Evolutionary conservation across 1,139 yeast genomes (phyloP), one percentile per base, ranked within the genome.

Genomic region (Geotrichum europaeum): DNA sequence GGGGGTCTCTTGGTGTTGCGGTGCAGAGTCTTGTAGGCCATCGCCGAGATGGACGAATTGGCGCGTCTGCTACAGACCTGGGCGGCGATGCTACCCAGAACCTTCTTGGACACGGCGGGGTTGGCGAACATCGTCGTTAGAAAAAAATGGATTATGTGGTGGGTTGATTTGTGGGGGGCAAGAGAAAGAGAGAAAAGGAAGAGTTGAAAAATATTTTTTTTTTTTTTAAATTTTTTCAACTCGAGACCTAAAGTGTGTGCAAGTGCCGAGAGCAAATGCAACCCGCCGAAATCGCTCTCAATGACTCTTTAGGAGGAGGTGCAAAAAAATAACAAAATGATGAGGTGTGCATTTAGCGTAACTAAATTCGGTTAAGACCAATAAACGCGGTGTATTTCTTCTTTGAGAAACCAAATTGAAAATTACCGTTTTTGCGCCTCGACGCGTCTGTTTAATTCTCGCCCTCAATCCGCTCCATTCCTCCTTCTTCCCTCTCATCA

Each of bases 1-100:
- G 96, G 89, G 50, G 98, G 98, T 73, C 94, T 85, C 70, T 84
- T 84, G 69, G 86, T 88, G 74, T 90, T 89, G 53, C 79, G 74
- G 75, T 91, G 97, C 67, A 92, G 80, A 49, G 90, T 87, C 76
- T 94, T 94, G 79, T 94, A 94, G 18, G 97, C 97, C 74, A 94
- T 79, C 2, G 98, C 98, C 30, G 97, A 85, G n/a, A 97, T 91
- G 34, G 96, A 89, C 52, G 76, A 65, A 52, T 61, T 62, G 55
- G 51, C 32, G 13, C 61, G 56, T 43, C 53, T 56, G 13, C 30
- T 28, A 20, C 49, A 18, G 51, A 47, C 32, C 18, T 51, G 57
- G 1, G 59, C 56, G n/a, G 53, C 53, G 12, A 57, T n/a, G n/a
- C 28, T 51, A 25, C 57, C 55, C 32, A 61, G 7, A 32, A 59